A percentile compares a stretch with the other conserved stretches of the same genome.
phyloP scores from a whole-genome alignment of 177 flowering plant species.

The Vitis hybrid region DNA sequence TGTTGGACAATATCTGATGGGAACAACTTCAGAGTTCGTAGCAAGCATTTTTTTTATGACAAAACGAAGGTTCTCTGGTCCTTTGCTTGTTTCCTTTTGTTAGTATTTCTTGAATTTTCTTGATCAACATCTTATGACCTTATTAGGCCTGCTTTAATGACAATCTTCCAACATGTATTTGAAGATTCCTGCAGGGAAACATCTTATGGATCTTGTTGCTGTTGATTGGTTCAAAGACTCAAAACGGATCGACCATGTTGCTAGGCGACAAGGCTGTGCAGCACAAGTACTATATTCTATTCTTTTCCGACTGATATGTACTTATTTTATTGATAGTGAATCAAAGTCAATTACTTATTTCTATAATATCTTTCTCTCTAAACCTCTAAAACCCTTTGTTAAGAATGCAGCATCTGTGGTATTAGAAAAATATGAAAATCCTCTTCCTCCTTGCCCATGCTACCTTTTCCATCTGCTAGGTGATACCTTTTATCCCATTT shows the following conservation, averaged over 20 bases:
- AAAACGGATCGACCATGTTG: slow-evolving; percentile 98
- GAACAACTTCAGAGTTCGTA: slow-evolving; percentile 93
- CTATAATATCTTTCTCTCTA: no score
- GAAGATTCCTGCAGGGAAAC: slow-evolving; percentile 94
- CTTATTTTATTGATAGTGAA: not conserved
- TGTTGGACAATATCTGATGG: slow-evolving; percentile 95
- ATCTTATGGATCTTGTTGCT: slow-evolving; percentile 95
- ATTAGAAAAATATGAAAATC: no score
- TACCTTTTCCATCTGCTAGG: no score
- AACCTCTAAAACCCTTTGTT: no score
- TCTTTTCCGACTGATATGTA: not conserved
- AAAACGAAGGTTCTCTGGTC: slow-evolving; percentile 68
- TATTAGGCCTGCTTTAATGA: slow-evolving; percentile 15
- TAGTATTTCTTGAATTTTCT: not conserved
- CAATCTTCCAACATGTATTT: slow-evolving; percentile 16
- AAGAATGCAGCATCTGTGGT: no score
- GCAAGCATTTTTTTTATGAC: slow-evolving; percentile 77
- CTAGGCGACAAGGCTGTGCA: slow-evolving; percentile 91
- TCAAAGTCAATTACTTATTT: no score
- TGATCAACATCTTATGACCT: not conserved
- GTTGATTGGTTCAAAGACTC: slow-evolving; percentile 98
- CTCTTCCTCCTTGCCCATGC: no score
- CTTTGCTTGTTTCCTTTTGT: not conserved
- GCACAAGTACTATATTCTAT: slow-evolving; percentile 54
- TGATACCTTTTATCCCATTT: no score